phyloP scores from a whole-genome alignment of 192 early-diverging fungal genomes.

The Coemansia aciculifera region DNA sequence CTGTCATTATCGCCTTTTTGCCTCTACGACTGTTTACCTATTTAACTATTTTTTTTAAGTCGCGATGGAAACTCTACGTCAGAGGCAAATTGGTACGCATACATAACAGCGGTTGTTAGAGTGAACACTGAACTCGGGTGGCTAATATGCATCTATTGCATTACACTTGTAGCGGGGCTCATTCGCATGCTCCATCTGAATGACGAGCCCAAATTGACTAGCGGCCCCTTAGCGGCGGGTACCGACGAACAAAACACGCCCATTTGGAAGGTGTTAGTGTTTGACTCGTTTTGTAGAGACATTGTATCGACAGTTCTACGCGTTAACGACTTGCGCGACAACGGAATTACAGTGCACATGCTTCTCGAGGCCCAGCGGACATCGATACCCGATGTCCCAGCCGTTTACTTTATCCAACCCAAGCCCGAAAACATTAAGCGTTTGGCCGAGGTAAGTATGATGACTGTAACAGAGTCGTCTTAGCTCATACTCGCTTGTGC shows the following conservation, averaged over 20 bases:
- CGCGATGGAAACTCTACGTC: slow-evolving; percentile 53
- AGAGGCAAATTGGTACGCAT: slow-evolving; percentile 66
- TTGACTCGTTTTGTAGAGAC: slow-evolving; percentile 91
- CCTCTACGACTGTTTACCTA: no score
- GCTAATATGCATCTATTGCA: slow-evolving; percentile 3
- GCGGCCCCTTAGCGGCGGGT: slow-evolving; percentile 19
- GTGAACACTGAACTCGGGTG: background rate
- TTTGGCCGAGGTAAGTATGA: slow-evolving; percentile 72
- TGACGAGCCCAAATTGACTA: slow-evolving; percentile 50
- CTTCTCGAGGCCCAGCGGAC: slow-evolving; percentile 78
- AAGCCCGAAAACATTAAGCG: slow-evolving; percentile 80
- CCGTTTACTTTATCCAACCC: slow-evolving; percentile 94
- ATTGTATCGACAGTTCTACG: slow-evolving; percentile 96
- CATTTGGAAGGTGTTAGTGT: slow-evolving; percentile 97
- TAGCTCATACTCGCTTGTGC: background rate
- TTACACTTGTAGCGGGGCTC: slow-evolving; percentile 66
- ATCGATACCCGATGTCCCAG: slow-evolving; percentile 93
- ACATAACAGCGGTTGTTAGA: background rate
- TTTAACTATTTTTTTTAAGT: background rate
- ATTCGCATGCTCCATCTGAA: slow-evolving; percentile 87
- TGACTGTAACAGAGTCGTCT: background rate
- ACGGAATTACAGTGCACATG: slow-evolving; percentile 98
- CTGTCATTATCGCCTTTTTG: no score
- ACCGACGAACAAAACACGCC: slow-evolving; percentile 40
- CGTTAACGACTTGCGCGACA: slow-evolving; percentile 92